These are phyloP conservation scores for Nigrospora oryzae DNA, from an alignment of 2,329 filamentous ascomycete genomes.

Conservation along the genomic window DNA sequence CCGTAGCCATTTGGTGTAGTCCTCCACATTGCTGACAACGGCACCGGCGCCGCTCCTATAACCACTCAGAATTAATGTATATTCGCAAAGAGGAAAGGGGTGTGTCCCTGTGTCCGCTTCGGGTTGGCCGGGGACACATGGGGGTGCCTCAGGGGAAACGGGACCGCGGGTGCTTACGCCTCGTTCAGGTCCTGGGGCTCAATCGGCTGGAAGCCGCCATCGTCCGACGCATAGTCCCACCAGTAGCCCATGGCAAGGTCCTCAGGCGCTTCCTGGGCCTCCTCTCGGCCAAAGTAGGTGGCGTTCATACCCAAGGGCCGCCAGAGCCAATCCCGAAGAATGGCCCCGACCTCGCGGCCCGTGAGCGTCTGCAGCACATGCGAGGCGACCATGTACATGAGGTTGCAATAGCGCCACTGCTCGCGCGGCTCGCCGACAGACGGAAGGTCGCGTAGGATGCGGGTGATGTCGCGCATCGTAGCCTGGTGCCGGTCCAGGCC, in stretches of 20 bases:
- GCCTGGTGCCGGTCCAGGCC: conserved; percentile 22
- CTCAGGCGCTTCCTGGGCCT: conserved; percentile 16
- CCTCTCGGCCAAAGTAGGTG: conserved; percentile 24
- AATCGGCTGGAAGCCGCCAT: conserved; percentile 12
- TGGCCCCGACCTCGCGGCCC: conserved; percentile 24
- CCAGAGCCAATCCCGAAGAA: conserved; percentile 32
- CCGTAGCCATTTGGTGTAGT: conserved; percentile 43
- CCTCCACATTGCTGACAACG: conserved; percentile 35
- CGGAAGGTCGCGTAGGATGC: conserved; percentile 33
- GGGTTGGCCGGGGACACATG: too few species aligned
- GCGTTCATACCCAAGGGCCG: conserved; percentile 32
- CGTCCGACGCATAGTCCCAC: conserved; percentile 19
- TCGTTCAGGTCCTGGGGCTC: conserved; percentile 17
- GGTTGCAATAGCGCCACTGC: conserved; percentile 40
- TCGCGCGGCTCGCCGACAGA: conserved; percentile 33
- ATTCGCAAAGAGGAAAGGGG: too few species aligned
- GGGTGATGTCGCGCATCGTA: conserved; percentile 25
- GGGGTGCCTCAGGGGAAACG: too few species aligned
- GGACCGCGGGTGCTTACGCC: conserved; percentile 3
- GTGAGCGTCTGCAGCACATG: conserved; percentile 35
- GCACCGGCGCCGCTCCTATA: conserved; percentile 28
- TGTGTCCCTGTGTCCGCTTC: too few species aligned
- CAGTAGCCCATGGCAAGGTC: conserved; percentile 32
- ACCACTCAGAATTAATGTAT: too few species aligned
- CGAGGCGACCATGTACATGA: conserved; percentile 39